Evolutionary conservation across 805 yeast genomes (phyloP), one percentile per base, ranked within the genome.

Genomic region (Debaryomyces hansenii): DNA sequence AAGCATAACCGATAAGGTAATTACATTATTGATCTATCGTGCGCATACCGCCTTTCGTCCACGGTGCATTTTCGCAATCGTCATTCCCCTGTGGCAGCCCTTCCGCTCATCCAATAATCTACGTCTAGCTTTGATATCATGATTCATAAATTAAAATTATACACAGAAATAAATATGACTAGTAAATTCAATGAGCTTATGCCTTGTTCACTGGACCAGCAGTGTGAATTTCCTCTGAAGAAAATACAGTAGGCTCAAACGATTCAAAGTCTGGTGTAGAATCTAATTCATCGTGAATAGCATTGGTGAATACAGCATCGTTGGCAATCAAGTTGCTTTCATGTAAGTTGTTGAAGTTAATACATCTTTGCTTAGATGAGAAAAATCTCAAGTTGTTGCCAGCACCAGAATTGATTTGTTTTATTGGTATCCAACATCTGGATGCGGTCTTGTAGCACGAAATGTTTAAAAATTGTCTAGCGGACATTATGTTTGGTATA

Each of bases 221-320:
- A 57, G 77, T 71, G 55, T 60, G 59, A 16, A 72, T 54, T 42
- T 72, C 76, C 49, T 72, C 77, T n/a, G 66, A 57, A 21, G 75
- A 70, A 47, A 59, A 63, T 15, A 72, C 63, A 29, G 65, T 60
- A 14, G 77, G 76, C 53, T 72, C 74, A 51, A 72, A 72, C 2
- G 53, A 45, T 37, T 63, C 68, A 37, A 18, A 20, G 27, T 56
- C 58, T 4, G 40, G 21, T 11, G 48, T 31, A 10, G 27, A 10
- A 12, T 36, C 10, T 35, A 41, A 16, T 12, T 55, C 58, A 16
- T 52, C 49, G 20, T 44, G 44, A 35, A 52, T 52, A 20, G 48
- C 46, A 16, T 47, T 42, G 15, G 43, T 37, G 45, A 67, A 58
- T 9, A 61, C 55, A 27, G 61, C 69, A 45, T 71, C 75, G 46